phyloP scores from a whole-genome alignment of 495 filamentous ascomycete species.

The Neurospora tetrasperma region DNA sequence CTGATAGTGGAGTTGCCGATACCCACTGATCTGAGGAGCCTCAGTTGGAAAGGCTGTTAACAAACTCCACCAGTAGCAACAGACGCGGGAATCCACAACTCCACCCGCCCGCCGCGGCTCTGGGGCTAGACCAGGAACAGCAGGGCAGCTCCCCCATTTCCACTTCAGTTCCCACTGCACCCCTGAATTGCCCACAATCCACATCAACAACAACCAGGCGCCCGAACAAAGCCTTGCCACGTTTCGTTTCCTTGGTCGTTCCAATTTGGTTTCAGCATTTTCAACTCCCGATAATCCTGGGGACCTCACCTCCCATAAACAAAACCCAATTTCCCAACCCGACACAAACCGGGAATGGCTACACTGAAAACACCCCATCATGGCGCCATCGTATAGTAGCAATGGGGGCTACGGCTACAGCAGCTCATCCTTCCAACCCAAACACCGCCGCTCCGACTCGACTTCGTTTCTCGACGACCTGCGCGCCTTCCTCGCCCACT shows the following conservation, averaged over 20 bases:
- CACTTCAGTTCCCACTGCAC: background rate
- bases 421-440: conserved; percentile 1
- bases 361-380: conserved; percentile 6
- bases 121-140: background rate
- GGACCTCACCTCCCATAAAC: too few species aligned
- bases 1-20: background rate
- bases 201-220: background rate
- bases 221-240: background rate
- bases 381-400: conserved; percentile 20
- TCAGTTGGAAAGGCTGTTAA: too few species aligned
- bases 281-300: background rate
- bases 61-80: background rate
- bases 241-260: background rate
- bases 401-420: conserved; percentile 9
- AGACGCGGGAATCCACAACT: background rate
- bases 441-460: conserved; percentile 13
- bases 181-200: background rate
- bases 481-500: conserved; percentile 17
- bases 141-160: background rate
- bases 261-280: background rate
- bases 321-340: background rate
- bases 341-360: conserved; percentile 14
- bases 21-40: background rate
- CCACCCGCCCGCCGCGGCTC: background rate
- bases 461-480: conserved; percentile 22